Percentiles rank a stretch among this genome's conserved stretches.
phyloP scores from a whole-genome alignment of 1,284 basidiomycete genomes.

The Rhodotorula mucilaginosa region DNA sequence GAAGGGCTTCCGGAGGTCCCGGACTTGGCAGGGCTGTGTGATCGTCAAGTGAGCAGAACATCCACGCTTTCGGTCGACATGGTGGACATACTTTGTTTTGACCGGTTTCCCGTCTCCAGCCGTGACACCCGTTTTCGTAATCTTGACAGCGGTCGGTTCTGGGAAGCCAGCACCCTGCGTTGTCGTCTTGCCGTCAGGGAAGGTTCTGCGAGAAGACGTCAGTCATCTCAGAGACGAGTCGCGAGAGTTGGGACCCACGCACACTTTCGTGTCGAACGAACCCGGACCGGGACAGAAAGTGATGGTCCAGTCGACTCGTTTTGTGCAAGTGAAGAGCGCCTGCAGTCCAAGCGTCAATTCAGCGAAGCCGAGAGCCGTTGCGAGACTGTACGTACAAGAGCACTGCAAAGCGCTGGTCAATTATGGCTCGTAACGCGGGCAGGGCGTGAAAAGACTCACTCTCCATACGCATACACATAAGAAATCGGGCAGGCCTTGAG shows the following conservation, averaged over 20 bases:
- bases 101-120: background rate
- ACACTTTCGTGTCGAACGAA: slow-evolving; percentile 4
- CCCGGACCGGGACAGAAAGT: slow-evolving; percentile 14
- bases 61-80: too few species aligned
- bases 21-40: too few species aligned
- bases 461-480: slow-evolving; percentile 24
- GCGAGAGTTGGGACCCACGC: background rate
- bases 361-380: background rate
- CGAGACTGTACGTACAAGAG: background rate
- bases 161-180: slow-evolving; percentile 4
- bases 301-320: slow-evolving; percentile 11
- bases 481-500: slow-evolving; percentile 15
- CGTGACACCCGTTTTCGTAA: background rate
- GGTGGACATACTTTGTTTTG: background rate
- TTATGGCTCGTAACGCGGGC: background rate
- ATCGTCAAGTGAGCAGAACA: too few species aligned
- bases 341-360: background rate
- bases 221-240: too few species aligned
- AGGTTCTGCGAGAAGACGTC: background rate
- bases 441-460: background rate
- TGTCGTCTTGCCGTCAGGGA: background rate
- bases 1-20: background rate
- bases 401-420: background rate
- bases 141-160: background rate
- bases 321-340: slow-evolving; percentile 19